Conservation (phyloP, 163 green algal genomes). For the Coccomyxa subellipsoidea region DNA sequence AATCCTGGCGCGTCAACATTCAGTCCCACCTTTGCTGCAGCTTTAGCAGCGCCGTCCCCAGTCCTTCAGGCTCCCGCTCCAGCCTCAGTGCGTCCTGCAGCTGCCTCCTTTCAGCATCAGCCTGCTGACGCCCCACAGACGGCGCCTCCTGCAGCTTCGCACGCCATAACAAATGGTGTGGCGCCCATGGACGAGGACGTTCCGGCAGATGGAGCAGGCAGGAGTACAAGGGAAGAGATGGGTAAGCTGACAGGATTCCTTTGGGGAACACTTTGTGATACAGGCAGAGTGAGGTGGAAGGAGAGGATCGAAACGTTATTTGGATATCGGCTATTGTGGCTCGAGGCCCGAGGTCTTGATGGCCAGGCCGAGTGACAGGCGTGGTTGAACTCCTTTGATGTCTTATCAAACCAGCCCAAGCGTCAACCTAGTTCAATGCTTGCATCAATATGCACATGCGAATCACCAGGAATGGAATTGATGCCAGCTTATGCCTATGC, state of each 20-base stretch:
- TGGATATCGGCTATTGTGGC: no score
- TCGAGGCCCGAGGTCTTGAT: no score
- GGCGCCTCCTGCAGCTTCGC: neutral
- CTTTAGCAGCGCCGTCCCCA: neutral
- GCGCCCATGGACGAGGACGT: constrained; percentile 4
- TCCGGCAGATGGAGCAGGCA: constrained; percentile 6
- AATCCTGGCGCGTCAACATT: constrained; percentile 47
- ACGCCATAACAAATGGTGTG: neutral
- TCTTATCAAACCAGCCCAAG: no score
- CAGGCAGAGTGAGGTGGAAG: no score
- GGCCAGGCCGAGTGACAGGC: no score
- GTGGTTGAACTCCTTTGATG: no score
- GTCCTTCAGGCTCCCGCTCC: neutral
- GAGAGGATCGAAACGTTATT: no score
- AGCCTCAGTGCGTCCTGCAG: neutral
- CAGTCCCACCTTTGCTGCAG: constrained; percentile 11
- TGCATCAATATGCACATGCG: neutral
- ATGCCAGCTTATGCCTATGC: neutral
- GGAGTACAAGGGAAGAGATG: constrained; percentile 2
- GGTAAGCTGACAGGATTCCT: neutral
- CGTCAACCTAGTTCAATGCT: no score
- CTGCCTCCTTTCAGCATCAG: neutral
- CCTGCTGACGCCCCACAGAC: neutral
- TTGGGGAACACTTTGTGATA: neutral
- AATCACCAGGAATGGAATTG: neutral